Base-by-base conservation (phyloP, 306 rosid species). In the Begonia loranthoides region DNA sequence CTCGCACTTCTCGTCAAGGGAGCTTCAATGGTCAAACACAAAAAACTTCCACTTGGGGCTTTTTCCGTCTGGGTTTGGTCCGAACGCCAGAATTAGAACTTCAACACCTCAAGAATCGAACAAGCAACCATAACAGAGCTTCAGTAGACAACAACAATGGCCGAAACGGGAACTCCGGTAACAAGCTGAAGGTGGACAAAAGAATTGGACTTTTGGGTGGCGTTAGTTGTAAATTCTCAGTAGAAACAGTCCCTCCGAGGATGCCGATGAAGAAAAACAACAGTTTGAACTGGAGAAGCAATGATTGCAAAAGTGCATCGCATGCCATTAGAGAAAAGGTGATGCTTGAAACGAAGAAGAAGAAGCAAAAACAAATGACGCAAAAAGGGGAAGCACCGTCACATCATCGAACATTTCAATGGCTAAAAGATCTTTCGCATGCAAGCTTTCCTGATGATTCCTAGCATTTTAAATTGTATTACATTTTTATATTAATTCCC, bases 61-160 rank as follows among this genome's bases (percentile, higher is more conserved):
- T 76, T 72, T 72, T 86, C 59, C 80, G 88, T 10, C 5, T 80
- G 36, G 99, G 99, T 0, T 75, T 86, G 52, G 85, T 73, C 5
- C 76, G 87, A 1, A 61, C 79, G 2, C 99, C 94, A 0, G 99
- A 81, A 62, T 70, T 87, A 50, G 96, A 53, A 52, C 34, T 83
- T 7, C 80, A 76, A 45, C 92, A 85, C 9, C 72, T 78, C 0
- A 80, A 77, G 65, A 65, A 55, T 48, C 76, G 79, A 36, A 57
- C 74, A 16, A 52, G 74, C 40, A 76, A 41, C 47, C 13, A 43
- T 2, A 43, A 10, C 47, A 6, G 38, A 17, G 45, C 41, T 11
- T 43, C 17, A 38, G 7, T 22, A 0, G 44, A 48, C 39, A 52
- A 12, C 40, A 12, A 33, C 52, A 2, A 1, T 46, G 38, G 49